Percentiles rank a stretch among this genome's conserved stretches.
These are phyloP conservation scores for Heterobasidion occidentale DNA, from an alignment of 1,284 basidiomycete species.

Conservation along the genomic window DNA sequence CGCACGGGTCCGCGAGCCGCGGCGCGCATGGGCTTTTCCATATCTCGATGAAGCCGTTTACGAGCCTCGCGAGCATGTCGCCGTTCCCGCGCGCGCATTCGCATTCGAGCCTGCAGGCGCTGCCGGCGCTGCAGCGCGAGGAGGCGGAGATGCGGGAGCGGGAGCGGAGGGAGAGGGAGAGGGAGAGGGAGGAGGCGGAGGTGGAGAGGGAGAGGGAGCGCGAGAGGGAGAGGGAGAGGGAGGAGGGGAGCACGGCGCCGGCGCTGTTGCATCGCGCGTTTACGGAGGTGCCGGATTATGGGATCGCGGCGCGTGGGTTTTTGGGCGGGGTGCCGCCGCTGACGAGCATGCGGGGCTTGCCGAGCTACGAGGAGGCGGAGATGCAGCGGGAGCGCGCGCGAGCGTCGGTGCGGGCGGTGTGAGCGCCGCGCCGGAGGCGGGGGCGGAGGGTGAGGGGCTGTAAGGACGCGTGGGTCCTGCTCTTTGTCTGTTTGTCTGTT, in stretches of 20 bases:
- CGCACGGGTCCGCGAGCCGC: conserved; percentile 37
- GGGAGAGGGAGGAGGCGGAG: no score
- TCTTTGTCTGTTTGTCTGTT: no score
- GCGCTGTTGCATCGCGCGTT: conserved; percentile 50
- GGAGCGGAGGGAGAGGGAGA: no score
- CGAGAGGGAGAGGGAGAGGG: no score
- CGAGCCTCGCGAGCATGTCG: conserved; percentile 22
- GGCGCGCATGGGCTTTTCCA: conserved; percentile 47
- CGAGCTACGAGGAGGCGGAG: conserved; percentile 66
- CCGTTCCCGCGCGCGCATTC: conserved; percentile 30
- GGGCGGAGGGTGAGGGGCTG: no score
- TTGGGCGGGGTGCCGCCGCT: conserved; percentile 80
- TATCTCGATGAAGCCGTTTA: conserved; percentile 58
- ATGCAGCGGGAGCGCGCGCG: neutral
- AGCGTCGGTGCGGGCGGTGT: no score
- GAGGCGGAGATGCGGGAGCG: neutral
- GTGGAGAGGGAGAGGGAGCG: no score
- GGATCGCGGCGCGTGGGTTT: conserved; percentile 73
- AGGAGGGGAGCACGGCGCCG: conserved; percentile 22
- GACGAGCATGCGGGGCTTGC: conserved; percentile 62
- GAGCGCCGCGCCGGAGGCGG: no score
- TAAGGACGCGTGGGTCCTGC: no score
- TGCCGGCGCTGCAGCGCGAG: conserved; percentile 2
- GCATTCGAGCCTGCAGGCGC: conserved; percentile 19
- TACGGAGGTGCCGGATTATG: conserved; percentile 80